Evolutionary conservation across 1,139 yeast species (phyloP).

Genomic region (Magnusiomyces ingens): DNA sequence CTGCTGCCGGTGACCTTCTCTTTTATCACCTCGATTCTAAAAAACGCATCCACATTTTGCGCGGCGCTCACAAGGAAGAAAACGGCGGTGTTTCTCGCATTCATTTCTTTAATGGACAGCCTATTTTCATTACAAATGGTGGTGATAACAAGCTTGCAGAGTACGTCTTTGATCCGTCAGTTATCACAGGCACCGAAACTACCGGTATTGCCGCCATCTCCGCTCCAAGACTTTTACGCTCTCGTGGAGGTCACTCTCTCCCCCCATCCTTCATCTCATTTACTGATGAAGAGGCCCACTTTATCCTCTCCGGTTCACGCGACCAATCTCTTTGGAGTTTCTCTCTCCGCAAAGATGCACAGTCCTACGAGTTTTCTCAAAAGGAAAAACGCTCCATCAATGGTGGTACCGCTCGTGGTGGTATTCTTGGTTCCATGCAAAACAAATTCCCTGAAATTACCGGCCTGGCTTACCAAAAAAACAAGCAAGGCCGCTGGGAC

Average conservation of each 20-base stretch:
- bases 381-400: slow-evolving; percentile 39
- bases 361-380: slow-evolving; percentile 89
- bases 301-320: slow-evolving; percentile 76
- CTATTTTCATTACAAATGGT: slow-evolving; percentile 85
- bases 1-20: slow-evolving; percentile 72
- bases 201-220: slow-evolving; percentile 54
- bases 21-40: slow-evolving; percentile 76
- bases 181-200: slow-evolving; percentile 37
- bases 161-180: slow-evolving; percentile 85
- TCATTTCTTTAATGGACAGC: slow-evolving; percentile 82
- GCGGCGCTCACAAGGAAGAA: slow-evolving; percentile 61
- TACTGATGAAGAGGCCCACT: slow-evolving; percentile 78
- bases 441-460: slow-evolving; percentile 75
- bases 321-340: slow-evolving; percentile 88
- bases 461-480: slow-evolving; percentile 64
- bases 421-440: slow-evolving; percentile 37
- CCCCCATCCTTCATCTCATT: slow-evolving; percentile 78
- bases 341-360: slow-evolving; percentile 92
- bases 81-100: slow-evolving; percentile 79
- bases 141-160: slow-evolving; percentile 88
- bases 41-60: slow-evolving; percentile 66
- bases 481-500: slow-evolving; percentile 92
- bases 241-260: slow-evolving; percentile 94
- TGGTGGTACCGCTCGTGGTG: slow-evolving; percentile 34
- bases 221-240: slow-evolving; percentile 87